These are phyloP conservation scores for Cutaneotrichosporon sp. DNA, from an alignment of 1,284 basidiomycete species.

Conservation along the genomic window DNA sequence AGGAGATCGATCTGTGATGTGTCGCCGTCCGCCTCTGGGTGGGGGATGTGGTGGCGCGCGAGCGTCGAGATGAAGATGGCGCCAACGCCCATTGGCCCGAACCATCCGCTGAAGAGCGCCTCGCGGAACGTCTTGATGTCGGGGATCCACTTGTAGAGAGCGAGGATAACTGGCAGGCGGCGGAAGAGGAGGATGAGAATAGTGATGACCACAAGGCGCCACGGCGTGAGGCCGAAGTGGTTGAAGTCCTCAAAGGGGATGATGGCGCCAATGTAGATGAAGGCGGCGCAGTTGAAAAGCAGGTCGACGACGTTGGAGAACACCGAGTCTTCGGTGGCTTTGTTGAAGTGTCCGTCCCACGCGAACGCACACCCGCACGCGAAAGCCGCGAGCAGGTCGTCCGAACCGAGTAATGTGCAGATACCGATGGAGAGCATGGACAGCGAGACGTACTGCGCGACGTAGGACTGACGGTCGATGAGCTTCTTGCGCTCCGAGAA, in stretches of 20 bases:
- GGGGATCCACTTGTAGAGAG: conserved; percentile 83
- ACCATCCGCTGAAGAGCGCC: conserved; percentile 83
- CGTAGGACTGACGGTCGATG: conserved; percentile 93
- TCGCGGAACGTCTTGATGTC: conserved; percentile 85
- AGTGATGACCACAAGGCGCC: conserved; percentile 79
- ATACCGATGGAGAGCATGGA: conserved; percentile 78
- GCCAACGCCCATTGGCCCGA: conserved; percentile 81
- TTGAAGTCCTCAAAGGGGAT: conserved; percentile 85
- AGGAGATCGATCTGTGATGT: conserved; percentile 67
- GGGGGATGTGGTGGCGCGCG: conserved; percentile 69
- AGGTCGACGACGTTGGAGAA: conserved; percentile 94
- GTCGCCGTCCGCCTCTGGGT: conserved; percentile 55
- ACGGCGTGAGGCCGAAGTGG: conserved; percentile 66
- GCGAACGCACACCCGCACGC: conserved; percentile 95
- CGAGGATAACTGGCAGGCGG: conserved; percentile 78
- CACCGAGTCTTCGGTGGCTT: conserved; percentile 90
- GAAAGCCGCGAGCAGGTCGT: conserved; percentile 92
- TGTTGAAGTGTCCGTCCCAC: conserved; percentile 89
- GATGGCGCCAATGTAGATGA: conserved; percentile 92
- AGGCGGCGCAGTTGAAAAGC: conserved; percentile 82
- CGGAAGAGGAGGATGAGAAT: conserved; percentile 75
- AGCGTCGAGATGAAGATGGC: conserved; percentile 91
- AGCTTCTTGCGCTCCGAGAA: conserved; percentile 86
- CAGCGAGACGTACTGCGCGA: conserved; percentile 84
- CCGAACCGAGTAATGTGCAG: conserved; percentile 82